Percentiles rank a stretch among this genome's conserved stretches.
phyloP scores from a whole-genome alignment of 1,139 yeast genomes.

The Maudiozyma humilis region DNA sequence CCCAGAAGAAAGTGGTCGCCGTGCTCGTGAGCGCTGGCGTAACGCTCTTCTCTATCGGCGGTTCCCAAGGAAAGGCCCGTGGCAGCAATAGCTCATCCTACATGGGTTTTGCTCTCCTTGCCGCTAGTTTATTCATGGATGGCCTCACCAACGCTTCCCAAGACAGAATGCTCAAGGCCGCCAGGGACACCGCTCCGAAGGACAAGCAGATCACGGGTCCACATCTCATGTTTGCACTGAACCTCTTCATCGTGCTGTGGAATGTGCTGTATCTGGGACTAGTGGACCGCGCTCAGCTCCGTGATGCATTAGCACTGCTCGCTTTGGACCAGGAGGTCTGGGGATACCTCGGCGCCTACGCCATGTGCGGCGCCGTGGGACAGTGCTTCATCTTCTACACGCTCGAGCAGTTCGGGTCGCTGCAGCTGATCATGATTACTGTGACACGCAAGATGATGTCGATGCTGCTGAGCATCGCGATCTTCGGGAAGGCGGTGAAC shows the following conservation, averaged over 20 bases:
- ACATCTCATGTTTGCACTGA: constrained; percentile 77
- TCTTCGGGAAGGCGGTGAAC: constrained; percentile 70
- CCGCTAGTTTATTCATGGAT: constrained; percentile 65
- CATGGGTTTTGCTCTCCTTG: constrained; percentile 53
- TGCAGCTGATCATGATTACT: constrained; percentile 81
- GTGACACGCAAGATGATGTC: constrained; percentile 95
- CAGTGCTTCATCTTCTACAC: constrained; percentile 86
- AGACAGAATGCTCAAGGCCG: constrained; percentile 60
- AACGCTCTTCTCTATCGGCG: constrained; percentile 55
- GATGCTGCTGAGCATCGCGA: constrained; percentile 77
- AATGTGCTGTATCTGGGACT: constrained; percentile 37
- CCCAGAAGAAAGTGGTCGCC: constrained; percentile 73
- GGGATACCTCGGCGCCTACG: constrained; percentile 56
- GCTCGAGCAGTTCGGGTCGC: constrained; percentile 73
- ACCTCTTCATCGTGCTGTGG: constrained; percentile 35
- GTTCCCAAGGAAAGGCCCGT: constrained; percentile 21
- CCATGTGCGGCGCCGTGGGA: constrained; percentile 80
- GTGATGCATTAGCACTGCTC: constrained; percentile 20
- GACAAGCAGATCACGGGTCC: constrained; percentile 57
- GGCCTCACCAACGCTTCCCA: constrained; percentile 92
- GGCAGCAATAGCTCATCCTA: constrained; percentile 31
- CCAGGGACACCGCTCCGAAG: too few species aligned
- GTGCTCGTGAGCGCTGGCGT: constrained; percentile 73
- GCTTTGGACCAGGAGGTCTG: constrained; percentile 44
- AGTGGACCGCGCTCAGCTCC: constrained; percentile 20